A percentile compares a stretch with the other conserved stretches of the same genome.
These are phyloP conservation scores for Fusarium floridanum DNA, from an alignment of 2,329 filamentous ascomycete species.

Conservation along the genomic window DNA sequence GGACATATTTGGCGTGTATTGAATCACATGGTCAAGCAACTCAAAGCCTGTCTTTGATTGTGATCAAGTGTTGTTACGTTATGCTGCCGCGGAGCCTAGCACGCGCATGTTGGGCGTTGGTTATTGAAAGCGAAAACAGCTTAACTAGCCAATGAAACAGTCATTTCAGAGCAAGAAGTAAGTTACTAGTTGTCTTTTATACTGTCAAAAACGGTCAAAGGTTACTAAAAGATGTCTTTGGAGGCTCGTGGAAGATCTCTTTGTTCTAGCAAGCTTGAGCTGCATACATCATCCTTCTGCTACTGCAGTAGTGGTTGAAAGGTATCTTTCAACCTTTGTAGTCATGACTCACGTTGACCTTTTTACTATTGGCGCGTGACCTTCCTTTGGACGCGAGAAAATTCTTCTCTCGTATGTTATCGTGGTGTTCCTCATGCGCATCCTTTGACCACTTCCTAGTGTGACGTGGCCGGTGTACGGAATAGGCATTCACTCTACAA, in stretches of 20 bases:
- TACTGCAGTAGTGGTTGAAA: neutral
- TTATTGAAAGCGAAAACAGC: neutral
- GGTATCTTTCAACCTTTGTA: neutral
- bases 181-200: neutral
- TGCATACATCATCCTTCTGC: no score
- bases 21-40: neutral
- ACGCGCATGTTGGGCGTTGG: neutral
- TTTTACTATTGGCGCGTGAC: neutral
- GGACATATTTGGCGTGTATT: neutral
- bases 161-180: neutral
- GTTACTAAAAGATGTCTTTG: neutral
- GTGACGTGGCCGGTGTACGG: neutral
- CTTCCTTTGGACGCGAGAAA: neutral
- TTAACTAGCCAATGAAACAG: neutral
- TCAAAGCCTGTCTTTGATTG: neutral
- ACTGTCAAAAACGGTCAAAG: neutral
- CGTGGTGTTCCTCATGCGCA: neutral
- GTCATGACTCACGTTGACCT: neutral
- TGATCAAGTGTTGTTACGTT: neutral
- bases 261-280: neutral
- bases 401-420: neutral
- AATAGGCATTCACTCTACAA: neutral
- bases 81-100: no score
- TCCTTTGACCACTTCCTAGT: neutral
- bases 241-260: neutral